A percentile compares a stretch with the other conserved stretches of the same genome.
phyloP scores from a whole-genome alignment of 1,284 basidiomycete species.

The Coniferiporia weirii region DNA sequence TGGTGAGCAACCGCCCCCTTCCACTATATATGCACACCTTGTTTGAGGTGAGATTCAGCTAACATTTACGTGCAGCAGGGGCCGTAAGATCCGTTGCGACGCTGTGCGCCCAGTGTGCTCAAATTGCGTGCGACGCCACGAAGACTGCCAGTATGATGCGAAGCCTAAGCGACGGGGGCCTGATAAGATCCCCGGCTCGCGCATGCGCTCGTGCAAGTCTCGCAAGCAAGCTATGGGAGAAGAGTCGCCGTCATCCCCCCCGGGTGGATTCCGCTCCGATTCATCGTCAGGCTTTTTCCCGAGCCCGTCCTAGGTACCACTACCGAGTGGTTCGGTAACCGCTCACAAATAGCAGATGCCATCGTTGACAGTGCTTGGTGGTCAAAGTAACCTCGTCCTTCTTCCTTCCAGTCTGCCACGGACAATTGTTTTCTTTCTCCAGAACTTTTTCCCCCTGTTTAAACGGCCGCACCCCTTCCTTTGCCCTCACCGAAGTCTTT shows the following conservation, averaged over 20 bases:
- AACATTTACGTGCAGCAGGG: constrained; percentile 5
- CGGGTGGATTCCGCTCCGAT: neutral
- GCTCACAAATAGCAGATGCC: neutral
- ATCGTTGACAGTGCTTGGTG: too few species aligned
- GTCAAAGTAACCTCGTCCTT: neutral
- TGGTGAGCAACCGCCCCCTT: constrained; percentile 7
- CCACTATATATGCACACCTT: neutral
- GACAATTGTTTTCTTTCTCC: neutral
- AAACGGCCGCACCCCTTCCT: neutral
- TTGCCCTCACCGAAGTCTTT: neutral
- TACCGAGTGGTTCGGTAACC: neutral
- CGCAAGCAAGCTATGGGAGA: constrained; percentile 15
- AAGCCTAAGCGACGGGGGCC: constrained; percentile 18
- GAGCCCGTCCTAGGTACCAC: neutral
- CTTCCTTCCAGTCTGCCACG: neutral
- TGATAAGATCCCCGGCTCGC: constrained; percentile 18
- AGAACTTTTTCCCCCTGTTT: neutral
- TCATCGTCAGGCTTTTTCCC: neutral
- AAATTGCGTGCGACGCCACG: constrained; percentile 16
- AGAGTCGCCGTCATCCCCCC: neutral
- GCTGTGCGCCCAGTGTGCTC: constrained; percentile 12
- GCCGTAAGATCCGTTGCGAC: constrained; percentile 18
- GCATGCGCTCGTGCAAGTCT: constrained; percentile 19
- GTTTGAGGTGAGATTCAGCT: neutral
- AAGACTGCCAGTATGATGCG: constrained; percentile 18